A percentile compares a stretch with the other conserved stretches of the same genome.
Conservation (phyloP, 2,329 filamentous ascomycete genomes). For the Xylariaceae sp. region DNA sequence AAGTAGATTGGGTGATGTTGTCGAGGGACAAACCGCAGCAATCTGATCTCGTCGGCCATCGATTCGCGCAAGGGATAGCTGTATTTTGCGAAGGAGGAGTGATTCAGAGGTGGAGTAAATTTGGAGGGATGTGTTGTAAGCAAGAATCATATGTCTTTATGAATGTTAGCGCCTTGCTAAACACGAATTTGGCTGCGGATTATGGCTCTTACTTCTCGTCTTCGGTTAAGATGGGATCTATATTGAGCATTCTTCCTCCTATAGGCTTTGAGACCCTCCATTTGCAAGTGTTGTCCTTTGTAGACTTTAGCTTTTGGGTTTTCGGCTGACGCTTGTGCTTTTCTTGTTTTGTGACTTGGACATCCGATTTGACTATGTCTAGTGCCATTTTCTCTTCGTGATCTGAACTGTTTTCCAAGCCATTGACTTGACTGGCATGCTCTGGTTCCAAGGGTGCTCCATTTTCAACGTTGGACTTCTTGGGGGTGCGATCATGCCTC, state of each 20-base stretch:
- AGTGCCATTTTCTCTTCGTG: conserved; percentile 6
- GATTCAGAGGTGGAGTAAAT: conserved; percentile 85
- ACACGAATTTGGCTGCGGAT: not conserved
- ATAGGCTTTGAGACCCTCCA: conserved; percentile 71
- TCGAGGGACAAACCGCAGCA: conserved; percentile 54
- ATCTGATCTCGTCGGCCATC: conserved; percentile 45
- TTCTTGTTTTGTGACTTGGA: conserved; percentile 20
- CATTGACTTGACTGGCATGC: conserved; percentile 23
- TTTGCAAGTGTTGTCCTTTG: conserved; percentile 7
- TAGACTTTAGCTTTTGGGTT: not conserved
- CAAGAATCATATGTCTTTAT: conserved; percentile 74
- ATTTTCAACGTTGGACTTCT: conserved; percentile 25
- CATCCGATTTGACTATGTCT: conserved; percentile 15
- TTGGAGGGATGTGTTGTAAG: conserved; percentile 76
- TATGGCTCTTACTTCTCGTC: conserved; percentile 64
- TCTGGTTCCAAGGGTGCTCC: conserved; percentile 17
- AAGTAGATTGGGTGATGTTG: conserved; percentile 52
- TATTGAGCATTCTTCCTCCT: conserved; percentile 69
- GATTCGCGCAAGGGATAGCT: conserved; percentile 50
- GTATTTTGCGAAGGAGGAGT: conserved; percentile 76
- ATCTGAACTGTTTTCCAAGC: not conserved
- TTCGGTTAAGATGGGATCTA: conserved; percentile 66
- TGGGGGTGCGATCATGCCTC: conserved; percentile 41
- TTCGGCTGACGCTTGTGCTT: conserved; percentile 27
- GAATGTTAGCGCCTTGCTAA: conserved; percentile 33